phyloP scores from a whole-genome alignment of 192 early-diverging fungal species.

The Bifiguratus adelaidae region DNA sequence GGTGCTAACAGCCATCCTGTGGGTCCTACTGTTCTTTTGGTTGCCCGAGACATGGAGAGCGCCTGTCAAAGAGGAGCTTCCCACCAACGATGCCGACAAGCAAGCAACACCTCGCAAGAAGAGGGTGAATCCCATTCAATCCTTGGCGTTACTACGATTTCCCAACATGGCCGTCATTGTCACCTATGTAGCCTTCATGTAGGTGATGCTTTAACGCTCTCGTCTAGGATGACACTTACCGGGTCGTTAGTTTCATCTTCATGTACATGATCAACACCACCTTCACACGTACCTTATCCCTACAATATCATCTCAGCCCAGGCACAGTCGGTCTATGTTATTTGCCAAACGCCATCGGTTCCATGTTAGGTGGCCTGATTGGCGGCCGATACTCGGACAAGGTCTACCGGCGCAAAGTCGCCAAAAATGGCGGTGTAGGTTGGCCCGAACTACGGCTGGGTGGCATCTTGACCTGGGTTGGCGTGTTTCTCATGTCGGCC shows the following conservation, averaged over 20 bases:
- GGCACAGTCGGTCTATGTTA: constrained; percentile 21
- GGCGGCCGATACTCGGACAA: constrained; percentile 11
- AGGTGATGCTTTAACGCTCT: neutral
- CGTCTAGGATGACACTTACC: neutral
- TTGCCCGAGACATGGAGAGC: constrained; percentile 20
- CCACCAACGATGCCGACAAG: neutral
- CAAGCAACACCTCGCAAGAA: neutral
- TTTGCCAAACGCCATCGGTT: constrained; percentile 9
- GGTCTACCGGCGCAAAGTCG: neutral
- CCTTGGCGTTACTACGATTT: constrained; percentile 8
- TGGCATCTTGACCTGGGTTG: neutral
- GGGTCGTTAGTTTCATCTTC: neutral
- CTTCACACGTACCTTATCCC: constrained; percentile 14
- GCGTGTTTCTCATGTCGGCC: neutral
- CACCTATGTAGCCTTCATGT: constrained; percentile 12
- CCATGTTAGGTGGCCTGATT: constrained; percentile 7
- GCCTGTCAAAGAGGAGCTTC: neutral
- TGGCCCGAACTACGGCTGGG: constrained; percentile 17
- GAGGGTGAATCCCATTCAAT: constrained; percentile 1
- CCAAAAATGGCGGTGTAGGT: neutral
- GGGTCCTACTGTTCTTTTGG: constrained; percentile 11
- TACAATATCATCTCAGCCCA: constrained; percentile 17
- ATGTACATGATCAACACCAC: constrained; percentile 11
- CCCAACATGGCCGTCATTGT: constrained; percentile 13
- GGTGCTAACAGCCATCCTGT: constrained; percentile 3